Evolutionary conservation across 2,329 filamentous ascomycete genomes (phyloP), one percentile per base, ranked within the genome.

Genomic region (Biscogniauxia sp.): DNA sequence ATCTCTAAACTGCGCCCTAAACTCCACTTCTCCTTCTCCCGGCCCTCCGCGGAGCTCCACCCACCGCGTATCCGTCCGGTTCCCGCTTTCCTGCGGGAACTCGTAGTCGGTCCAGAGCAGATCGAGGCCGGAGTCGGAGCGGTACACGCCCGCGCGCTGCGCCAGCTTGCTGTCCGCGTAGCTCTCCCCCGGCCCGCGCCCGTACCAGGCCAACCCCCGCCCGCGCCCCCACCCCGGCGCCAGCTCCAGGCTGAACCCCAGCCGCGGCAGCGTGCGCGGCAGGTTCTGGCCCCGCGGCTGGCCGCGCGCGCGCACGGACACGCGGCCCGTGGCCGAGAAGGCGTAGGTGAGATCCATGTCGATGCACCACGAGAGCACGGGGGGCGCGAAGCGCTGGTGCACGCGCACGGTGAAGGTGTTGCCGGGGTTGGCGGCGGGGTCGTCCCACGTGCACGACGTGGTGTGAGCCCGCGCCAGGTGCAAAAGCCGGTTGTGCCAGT

Each of bases 101-200:
- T 91, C 88, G 69, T 90, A 90, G 51, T 83, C 80, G 1, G 83
- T 81, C 73, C 82, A 85, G 0, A 91, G n/a, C n/a, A n/a, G n/a
- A n/a, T n/a, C n/a, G n/a, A n/a, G n/a, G n/a, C n/a, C n/a, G n/a
- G n/a, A n/a, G n/a, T n/a, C 65, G 1, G 73, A 68, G 3, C 74
- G 72, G 72, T 80, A 86, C 59, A 79, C 79, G 1, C 84, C 87
- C 1, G 87, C 74, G 0, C 75, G 76, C 70, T 89, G 87, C 6
- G 83, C 83, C 17, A 81, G 71, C 72, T 89, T 88, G 76, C 84
- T 88, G 75, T 91, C 89, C 20, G 79, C 77, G 75, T 91, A 91
- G 23, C 80, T 84, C 73, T 91, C 88, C 5, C 86, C 86, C 0
- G 87, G 86, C 0, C 89, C 89, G 13, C 85, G 83, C 3, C 88